Evolutionary conservation across 2,329 filamentous ascomycete species (phyloP).

Genomic region (Botrytis elliptica): DNA sequence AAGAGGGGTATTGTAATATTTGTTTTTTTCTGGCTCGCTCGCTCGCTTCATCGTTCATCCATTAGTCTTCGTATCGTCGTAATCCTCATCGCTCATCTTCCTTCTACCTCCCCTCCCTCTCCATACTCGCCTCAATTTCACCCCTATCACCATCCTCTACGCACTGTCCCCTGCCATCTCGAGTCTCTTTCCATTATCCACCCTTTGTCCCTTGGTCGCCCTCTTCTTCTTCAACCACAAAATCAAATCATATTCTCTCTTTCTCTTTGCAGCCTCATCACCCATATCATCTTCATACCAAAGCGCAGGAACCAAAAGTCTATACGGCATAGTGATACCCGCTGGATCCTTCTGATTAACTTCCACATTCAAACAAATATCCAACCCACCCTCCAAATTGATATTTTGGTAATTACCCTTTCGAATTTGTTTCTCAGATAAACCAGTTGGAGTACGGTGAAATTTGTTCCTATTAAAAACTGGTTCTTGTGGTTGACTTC

Average conservation of each 20-base stretch:
- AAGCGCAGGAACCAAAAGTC: constrained; percentile 79
- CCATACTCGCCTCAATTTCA: not conserved
- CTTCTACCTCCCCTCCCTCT: not conserved
- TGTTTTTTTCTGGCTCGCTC: not conserved
- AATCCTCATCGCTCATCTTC: not conserved
- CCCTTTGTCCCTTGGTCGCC: not conserved
- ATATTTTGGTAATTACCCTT: constrained; percentile 57
- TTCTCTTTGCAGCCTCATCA: constrained; percentile 21
- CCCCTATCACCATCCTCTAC: constrained; percentile 28
- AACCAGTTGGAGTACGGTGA: constrained; percentile 67
- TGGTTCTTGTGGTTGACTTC: constrained; percentile 24
- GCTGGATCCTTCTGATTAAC: constrained; percentile 80
- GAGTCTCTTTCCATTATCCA: constrained; percentile 26
- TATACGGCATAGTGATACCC: constrained; percentile 84
- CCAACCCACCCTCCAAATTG: constrained; percentile 78
- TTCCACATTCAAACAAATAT: constrained; percentile 87
- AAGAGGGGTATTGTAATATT: not conserved
- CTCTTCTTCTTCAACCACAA: constrained; percentile 27
- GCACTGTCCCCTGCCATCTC: constrained; percentile 41
- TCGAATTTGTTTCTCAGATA: constrained; percentile 62
- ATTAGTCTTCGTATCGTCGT: constrained; percentile 2
- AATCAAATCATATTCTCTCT: constrained; percentile 24
- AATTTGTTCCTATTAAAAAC: constrained; percentile 44
- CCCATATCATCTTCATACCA: constrained; percentile 46
- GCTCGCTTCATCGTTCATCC: not conserved